Base-by-base conservation (phyloP, 2,329 filamentous ascomycete genomes). In the Colletotrichum sp. region DNA sequence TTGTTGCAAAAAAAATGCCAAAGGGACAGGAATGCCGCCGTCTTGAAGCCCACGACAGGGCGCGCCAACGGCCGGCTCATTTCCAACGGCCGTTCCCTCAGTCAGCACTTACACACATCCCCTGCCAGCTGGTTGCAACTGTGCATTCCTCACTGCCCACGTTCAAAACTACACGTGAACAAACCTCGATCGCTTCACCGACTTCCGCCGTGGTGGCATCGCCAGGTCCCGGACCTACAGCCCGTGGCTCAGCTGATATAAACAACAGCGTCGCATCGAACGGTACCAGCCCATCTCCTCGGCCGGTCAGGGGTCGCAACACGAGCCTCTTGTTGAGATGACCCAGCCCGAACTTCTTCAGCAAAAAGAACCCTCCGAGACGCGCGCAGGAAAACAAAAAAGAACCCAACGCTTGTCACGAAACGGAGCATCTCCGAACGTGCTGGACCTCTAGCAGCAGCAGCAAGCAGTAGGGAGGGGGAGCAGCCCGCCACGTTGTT, bases 311-410 rank as follows among this genome's bases (percentile, higher is more conserved):
- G 73, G 73, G 62, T 39, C 60, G 34, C 13, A 56, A 68, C 64
- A 75, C 69, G 73, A 75, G 64, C 72, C 68, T 75, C 72, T 52
- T 39, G 52, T 61, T 64, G 70, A 75, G 56, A 75, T 64, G 73
- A 75, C 55, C 27, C 58, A 48, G 43, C 61, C 68, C 61, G 60
- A 66, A 71, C 68, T 71, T 71, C 52, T 71, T 61, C 68, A 55
- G 68, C 69, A 52, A 48, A 22, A 48, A 48, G n/a, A 48, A 48
- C 48, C 61, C 61, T 66, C 43, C 28, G 60, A 66, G 34, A 55
- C 67, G 67, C 43, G 43, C n/a, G 43, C 43, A 48, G n/a, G 13
- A 48, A 12, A 22, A 12, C n/a, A 48, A 48, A 48, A 74, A 70
- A 43, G 39, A 43, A n/a, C 12, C 64, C 28, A 43, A 74, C 71